A percentile compares a stretch with the other conserved stretches of the same genome.
These are phyloP conservation scores for Cokeromyces recurvatus DNA, from an alignment of 371 early-diverging fungal genomes.

Conservation along the genomic window DNA sequence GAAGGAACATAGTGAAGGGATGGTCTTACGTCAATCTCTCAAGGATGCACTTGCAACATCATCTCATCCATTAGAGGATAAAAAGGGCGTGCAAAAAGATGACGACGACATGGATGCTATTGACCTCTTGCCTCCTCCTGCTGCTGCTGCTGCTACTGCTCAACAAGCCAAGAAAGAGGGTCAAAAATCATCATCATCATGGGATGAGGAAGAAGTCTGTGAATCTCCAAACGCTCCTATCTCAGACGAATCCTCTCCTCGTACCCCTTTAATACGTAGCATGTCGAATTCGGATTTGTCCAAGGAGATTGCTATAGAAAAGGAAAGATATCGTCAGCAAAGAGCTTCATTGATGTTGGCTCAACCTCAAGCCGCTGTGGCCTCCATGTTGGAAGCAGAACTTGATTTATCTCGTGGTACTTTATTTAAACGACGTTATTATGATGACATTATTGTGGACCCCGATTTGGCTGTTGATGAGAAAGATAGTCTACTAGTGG, in stretches of 20 bases:
- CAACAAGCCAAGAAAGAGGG: neutral
- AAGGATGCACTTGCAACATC: conserved; percentile 9
- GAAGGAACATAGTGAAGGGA: conserved; percentile 15
- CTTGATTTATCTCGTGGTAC: conserved; percentile 23
- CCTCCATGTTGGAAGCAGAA: conserved; percentile 23
- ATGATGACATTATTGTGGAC: too few species aligned
- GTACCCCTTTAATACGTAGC: conserved; percentile 15
- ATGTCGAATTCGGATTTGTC: conserved; percentile 7
- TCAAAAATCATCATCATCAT: conserved; percentile 7
- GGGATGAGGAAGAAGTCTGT: conserved; percentile 17
- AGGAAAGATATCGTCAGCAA: conserved; percentile 19
- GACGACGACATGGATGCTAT: neutral
- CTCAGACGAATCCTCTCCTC: conserved; percentile 19
- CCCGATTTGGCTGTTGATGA: neutral
- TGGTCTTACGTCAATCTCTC: conserved; percentile 16
- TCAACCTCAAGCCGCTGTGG: conserved; percentile 16
- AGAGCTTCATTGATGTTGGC: conserved; percentile 11
- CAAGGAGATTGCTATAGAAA: conserved; percentile 18
- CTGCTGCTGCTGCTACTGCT: too few species aligned
- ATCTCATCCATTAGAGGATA: conserved; percentile 7
- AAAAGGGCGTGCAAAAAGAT: conserved; percentile 8
- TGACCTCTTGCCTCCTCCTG: neutral
- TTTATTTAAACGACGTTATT: conserved; percentile 10
- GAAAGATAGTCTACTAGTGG: neutral
- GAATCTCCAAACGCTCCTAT: conserved; percentile 8